phyloP scores from a whole-genome alignment of 2,329 filamentous ascomycete species.

The Pseudovirgaria hyperparasitica region DNA sequence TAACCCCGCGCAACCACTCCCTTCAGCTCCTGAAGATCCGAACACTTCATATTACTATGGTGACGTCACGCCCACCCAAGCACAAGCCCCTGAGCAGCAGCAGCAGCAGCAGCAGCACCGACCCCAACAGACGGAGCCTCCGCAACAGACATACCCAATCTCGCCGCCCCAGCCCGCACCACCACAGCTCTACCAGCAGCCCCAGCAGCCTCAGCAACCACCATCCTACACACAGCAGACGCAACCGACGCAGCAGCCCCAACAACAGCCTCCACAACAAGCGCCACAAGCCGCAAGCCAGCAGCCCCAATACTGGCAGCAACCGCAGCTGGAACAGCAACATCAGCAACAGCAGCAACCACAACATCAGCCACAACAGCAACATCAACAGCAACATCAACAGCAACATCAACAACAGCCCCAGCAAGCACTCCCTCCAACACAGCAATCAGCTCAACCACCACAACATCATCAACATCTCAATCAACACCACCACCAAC shows the following conservation, averaged over 20 bases:
- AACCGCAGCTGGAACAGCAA: constrained; percentile 10
- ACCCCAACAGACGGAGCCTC: constrained; percentile 17
- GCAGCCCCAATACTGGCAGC: constrained; percentile 16
- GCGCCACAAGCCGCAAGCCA: constrained; percentile 6
- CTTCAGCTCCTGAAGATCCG: constrained; percentile 19
- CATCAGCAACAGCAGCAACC: constrained; percentile 10
- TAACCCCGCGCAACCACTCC: constrained; percentile 19
- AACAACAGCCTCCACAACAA: constrained; percentile 15
- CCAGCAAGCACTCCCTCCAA: constrained; percentile 9
- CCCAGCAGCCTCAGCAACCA: constrained; percentile 18
- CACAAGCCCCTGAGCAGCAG: constrained; percentile 15
- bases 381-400: constrained; percentile 4
- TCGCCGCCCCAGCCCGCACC: constrained; percentile 16
- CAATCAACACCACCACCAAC: constrained; percentile 5
- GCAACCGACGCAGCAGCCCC: constrained; percentile 16
- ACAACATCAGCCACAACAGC: constrained; percentile 10
- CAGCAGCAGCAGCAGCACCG: constrained; percentile 14
- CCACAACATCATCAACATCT: constrained; percentile 6
- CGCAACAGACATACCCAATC: constrained; percentile 21
- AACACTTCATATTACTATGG: constrained; percentile 22
- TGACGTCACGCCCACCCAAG: constrained; percentile 12
- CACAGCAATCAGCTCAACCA: constrained; percentile 11
- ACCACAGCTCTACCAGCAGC: constrained; percentile 5
- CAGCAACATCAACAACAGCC: constrained; percentile 8
- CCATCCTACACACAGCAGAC: constrained; percentile 16